Percentiles rank a stretch among this genome's conserved stretches.
Evolutionary conservation across 495 filamentous ascomycete species (phyloP).

Genomic region (Penicillium silybi): DNA sequence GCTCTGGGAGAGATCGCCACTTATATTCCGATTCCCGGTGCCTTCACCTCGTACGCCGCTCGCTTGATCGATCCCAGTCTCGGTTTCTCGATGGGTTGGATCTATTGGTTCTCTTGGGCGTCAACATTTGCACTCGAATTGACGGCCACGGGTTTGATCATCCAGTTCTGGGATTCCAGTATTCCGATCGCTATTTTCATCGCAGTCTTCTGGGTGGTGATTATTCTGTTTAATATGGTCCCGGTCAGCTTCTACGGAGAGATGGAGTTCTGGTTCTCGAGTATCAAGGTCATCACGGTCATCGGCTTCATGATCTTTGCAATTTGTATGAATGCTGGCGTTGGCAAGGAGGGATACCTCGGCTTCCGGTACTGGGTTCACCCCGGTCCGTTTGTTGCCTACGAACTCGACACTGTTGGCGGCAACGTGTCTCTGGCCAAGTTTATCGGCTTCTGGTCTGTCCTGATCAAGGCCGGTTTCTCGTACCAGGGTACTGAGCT

Average conservation of each 20-base stretch:
- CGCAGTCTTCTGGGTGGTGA: slow-evolving; percentile 68
- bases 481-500: slow-evolving; percentile 74
- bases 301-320: slow-evolving; percentile 62
- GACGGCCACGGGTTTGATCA: slow-evolving; percentile 67
- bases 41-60: slow-evolving; percentile 70
- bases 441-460: slow-evolving; percentile 48
- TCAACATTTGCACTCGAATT: slow-evolving; percentile 74
- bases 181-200: slow-evolving; percentile 69
- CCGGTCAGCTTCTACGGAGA: slow-evolving; percentile 57
- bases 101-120: slow-evolving; percentile 61
- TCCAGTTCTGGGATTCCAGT: slow-evolving; percentile 65
- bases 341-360: slow-evolving; percentile 52
- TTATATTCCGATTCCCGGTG: slow-evolving; percentile 72
- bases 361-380: slow-evolving; percentile 67
- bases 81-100: slow-evolving; percentile 80
- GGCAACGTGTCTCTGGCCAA: slow-evolving; percentile 49
- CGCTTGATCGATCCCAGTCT: slow-evolving; percentile 69
- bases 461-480: slow-evolving; percentile 56
- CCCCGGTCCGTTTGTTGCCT: slow-evolving; percentile 62
- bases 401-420: slow-evolving; percentile 39
- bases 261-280: slow-evolving; percentile 65
- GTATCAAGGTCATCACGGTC: slow-evolving; percentile 62
- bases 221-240: slow-evolving; percentile 63
- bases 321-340: slow-evolving; percentile 64
- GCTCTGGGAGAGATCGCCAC: slow-evolving; percentile 69